Evolutionary conservation across 2,329 filamentous ascomycete genomes (phyloP), one percentile per base, ranked within the genome.

Genomic region (Tolypocladium ophioglossoides): DNA sequence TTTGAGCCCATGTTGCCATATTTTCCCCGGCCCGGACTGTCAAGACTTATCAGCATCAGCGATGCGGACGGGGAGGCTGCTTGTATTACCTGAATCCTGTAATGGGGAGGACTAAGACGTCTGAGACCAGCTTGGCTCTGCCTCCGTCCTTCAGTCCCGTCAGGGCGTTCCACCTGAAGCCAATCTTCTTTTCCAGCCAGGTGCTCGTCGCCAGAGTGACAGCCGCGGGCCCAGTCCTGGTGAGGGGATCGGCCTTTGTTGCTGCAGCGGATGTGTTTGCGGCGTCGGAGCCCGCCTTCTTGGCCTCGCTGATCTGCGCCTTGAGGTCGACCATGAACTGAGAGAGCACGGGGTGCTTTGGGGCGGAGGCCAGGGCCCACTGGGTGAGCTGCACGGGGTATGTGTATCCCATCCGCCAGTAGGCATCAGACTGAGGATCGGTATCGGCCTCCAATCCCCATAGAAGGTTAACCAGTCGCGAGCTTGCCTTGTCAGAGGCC

Each of bases 361-460:
- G 61, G 12, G 58, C 56, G 16, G 61, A 61, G 2, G 62, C 62
- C 55, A 63, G 51, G 6, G 62, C 62, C 62, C 62, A 63, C 41
- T 63, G 61, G 7, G 62, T 63, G 38, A 63, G 41, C 20, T 63
- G 62, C 3, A 63, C 53, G 9, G 62, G 61, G 52, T 61, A 62
- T 16, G 59, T 54, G 44, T 63, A 63, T 44, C 62, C 62, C 62
- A 63, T 63, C 16, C 62, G 59, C 62, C 62, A 63, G 51, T 61
- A 59, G 7, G 56, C 47, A 46, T 62, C 53, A 27, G 58, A 53
- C 35, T 54, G 44, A 3, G 62, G 61, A 39, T 62, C 59, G 18
- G 59, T 59, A 30, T 63, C 62, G 46, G 62, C 62, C 41, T 63
- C 62, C 14, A 63, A 46, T 14, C 62, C 62, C 57, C 57, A 62